These are phyloP conservation scores for Xylariaceae sp. DNA, from an alignment of 2,329 filamentous ascomycete species.

Conservation along the genomic window DNA sequence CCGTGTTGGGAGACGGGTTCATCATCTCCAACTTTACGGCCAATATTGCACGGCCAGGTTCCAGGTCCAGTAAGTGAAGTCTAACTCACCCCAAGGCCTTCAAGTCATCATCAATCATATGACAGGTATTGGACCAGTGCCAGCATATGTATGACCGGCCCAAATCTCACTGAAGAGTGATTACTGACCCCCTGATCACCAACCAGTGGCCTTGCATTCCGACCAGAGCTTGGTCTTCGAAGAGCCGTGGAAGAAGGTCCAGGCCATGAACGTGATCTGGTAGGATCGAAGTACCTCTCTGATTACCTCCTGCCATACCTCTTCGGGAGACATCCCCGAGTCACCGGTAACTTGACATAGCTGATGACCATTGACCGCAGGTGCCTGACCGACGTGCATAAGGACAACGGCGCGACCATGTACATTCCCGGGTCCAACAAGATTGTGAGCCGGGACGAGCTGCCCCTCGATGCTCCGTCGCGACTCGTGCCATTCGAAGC, in stretches of 20 bases:
- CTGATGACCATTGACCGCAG: background rate
- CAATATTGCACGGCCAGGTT: slow-evolving; percentile 26
- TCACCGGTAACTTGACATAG: no score
- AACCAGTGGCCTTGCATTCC: slow-evolving; percentile 23
- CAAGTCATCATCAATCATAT: no score
- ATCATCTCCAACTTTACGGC: slow-evolving; percentile 23
- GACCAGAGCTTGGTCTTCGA: slow-evolving; percentile 25
- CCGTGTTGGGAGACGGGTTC: slow-evolving; percentile 1
- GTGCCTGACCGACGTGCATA: slow-evolving; percentile 21
- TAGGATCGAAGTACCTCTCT: no score
- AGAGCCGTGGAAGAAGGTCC: slow-evolving; percentile 21
- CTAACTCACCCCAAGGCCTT: no score
- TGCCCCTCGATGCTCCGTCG: slow-evolving; percentile 16
- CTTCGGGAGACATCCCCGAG: no score
- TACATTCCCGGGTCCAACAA: slow-evolving; percentile 13
- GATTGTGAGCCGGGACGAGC: slow-evolving; percentile 6
- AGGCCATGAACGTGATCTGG: slow-evolving; percentile 24
- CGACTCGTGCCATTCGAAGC: slow-evolving; percentile 24
- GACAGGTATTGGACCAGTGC: no score
- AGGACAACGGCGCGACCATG: slow-evolving; percentile 22
- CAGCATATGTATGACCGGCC: no score
- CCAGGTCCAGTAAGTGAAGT: slow-evolving; percentile 9
- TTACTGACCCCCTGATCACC: no score
- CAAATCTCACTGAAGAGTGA: no score
- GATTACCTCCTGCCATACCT: no score